Base-by-base conservation (phyloP, 352 stramenopile species). In the Lagenidium sp. region DNA sequence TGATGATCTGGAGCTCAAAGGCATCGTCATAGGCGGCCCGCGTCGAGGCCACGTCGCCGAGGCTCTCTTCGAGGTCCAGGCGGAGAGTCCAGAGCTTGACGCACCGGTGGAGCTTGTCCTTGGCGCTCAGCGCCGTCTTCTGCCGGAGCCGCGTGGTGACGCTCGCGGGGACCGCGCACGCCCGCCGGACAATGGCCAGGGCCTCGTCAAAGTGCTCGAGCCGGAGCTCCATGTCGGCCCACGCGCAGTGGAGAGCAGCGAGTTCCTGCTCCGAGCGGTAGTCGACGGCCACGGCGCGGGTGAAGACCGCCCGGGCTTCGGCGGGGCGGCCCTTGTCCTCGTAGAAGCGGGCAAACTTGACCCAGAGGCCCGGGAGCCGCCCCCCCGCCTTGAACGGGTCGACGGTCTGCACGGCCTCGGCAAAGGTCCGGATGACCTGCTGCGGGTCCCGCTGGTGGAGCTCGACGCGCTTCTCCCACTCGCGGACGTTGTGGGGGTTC, bases 401-500 rank as follows among this genome's bases (percentile, higher is more conserved):
- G 5, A 98, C 72, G 0, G 85, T 96, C 47, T 97, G 96, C 7
- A 98, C 75, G 3, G 91, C 94, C 31, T 98, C 85, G 6, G 73
- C 78, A 30, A 82, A 96, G 28, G 85, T 94, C 11, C 73, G 62
- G n/a, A 95, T 82, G 1, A 83, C 77, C 18, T 79, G 66, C 26
- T 74, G 55, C 8, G 69, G 41, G 25, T 88, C 74, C 2, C 47
- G 12, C 42, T 78, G 63, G 36, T 82, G 60, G 12, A 99, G 68
- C 29, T 95, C 65, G 0, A 95, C 82, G 31, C 96, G 88, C 51
- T 98, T 98, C 41, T 97, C 71, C 97, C 97, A 99, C 65, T 99
- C 95, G 11, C 77, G 73, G 0, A 99, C 94, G 50, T 98, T 98
- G 60, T 99, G 87, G 10, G 96, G 96, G 65, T 99, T 99, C 60